Conservation (phyloP, 139 green algal species). For the Chlamydomonas incerta region DNA sequence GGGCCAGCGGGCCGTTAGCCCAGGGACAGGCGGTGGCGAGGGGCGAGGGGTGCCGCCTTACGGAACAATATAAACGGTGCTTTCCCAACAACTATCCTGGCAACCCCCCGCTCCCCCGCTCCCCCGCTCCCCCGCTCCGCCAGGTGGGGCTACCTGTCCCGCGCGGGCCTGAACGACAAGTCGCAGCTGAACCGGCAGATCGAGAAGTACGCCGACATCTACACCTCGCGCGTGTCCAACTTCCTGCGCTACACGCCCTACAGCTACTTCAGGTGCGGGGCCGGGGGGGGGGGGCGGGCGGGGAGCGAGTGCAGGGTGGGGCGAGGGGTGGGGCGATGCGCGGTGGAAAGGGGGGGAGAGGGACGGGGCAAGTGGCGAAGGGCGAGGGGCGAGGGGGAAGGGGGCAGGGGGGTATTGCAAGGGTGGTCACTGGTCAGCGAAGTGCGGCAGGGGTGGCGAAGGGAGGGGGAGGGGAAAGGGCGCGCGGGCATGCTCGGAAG, state of each 20-base stretch:
- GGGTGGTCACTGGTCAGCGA: no score
- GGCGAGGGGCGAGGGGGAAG: no score
- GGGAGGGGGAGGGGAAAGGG: no score
- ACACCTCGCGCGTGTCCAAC: slow-evolving; percentile 93
- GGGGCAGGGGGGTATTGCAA: no score
- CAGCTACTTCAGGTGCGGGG: slow-evolving; percentile 78
- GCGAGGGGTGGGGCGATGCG: background rate
- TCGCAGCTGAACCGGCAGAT: slow-evolving; percentile 94
- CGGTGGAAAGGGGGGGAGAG: background rate
- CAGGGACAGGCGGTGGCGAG: background rate
- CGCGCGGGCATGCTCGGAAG: no score
- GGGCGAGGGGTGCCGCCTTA: background rate
- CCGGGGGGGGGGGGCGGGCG: background rate
- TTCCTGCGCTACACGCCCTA: slow-evolving; percentile 95
- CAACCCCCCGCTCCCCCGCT: background rate
- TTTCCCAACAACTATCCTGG: no score
- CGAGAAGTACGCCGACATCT: slow-evolving; percentile 96
- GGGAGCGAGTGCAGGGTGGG: no score
- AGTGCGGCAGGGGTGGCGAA: no score
- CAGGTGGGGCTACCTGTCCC: slow-evolving; percentile 93
- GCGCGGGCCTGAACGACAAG: slow-evolving; percentile 97
- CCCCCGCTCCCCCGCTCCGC: background rate
- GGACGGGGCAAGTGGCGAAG: no score
- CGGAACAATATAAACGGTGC: no score
- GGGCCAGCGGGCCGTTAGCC: no score